Evolutionary conservation across 768 basidiomycete species (phyloP).

Genomic region (Lentinula aciculospora): DNA sequence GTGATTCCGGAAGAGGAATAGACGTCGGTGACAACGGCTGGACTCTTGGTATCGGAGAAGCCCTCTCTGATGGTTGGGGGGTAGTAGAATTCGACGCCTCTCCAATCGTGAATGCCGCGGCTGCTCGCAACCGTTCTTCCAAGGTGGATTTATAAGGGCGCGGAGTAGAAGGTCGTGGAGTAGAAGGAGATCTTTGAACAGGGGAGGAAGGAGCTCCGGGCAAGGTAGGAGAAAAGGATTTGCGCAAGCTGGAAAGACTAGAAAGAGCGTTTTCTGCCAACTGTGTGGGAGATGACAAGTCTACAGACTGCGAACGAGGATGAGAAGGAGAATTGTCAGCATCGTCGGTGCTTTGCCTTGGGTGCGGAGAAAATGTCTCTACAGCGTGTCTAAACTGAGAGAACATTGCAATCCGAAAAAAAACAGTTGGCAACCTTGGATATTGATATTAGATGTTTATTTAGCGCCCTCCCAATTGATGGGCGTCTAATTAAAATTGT

Average conservation of each 20-base stretch:
- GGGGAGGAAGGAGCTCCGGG: constrained; percentile 29
- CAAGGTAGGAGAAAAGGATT: constrained; percentile 53
- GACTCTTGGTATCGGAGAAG: constrained; percentile 31
- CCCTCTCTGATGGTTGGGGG: constrained; percentile 31
- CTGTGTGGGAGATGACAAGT: constrained; percentile 39
- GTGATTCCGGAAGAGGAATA: constrained; percentile 38
- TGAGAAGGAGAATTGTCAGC: constrained; percentile 2
- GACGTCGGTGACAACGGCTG: constrained; percentile 36
- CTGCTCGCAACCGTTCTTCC: constrained; percentile 71
- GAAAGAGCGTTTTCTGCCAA: constrained; percentile 56
- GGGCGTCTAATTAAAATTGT: no score
- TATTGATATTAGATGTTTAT: not conserved
- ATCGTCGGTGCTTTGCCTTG: constrained; percentile 29
- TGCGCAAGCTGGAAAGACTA: constrained; percentile 55
- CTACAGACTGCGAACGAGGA: constrained; percentile 30
- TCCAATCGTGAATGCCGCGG: constrained; percentile 45
- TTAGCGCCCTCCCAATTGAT: not conserved
- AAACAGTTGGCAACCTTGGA: no score
- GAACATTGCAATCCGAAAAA: constrained; percentile 40
- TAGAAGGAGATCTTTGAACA: constrained; percentile 8
- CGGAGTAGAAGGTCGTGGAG: constrained; percentile 10
- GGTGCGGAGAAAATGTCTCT: constrained; percentile 56
- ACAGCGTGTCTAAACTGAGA: constrained; percentile 69
- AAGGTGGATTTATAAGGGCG: constrained; percentile 49
- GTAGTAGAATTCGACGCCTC: constrained; percentile 46